A percentile compares a stretch with the other conserved stretches of the same genome.
Conservation (phyloP, 768 basidiomycete genomes). For the Auriculariales sp. region DNA sequence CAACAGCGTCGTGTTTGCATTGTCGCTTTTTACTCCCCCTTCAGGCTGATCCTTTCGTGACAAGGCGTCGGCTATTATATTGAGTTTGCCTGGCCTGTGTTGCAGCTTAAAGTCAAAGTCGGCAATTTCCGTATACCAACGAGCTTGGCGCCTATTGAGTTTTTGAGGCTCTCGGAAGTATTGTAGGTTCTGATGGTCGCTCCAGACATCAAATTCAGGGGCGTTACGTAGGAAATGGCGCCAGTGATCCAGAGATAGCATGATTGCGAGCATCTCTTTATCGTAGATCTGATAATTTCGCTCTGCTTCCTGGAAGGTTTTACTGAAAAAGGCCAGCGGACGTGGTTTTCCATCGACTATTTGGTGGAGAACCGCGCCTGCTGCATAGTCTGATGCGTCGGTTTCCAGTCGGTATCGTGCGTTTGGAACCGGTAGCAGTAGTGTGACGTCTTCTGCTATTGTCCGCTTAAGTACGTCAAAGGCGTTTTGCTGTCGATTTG, state of each 20-base stretch:
- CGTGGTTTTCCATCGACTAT: neutral
- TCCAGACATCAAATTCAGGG: neutral
- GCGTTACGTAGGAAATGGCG: neutral
- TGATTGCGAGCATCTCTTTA: neutral
- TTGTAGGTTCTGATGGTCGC: conserved; percentile 9
- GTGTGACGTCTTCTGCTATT: neutral
- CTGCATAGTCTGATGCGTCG: conserved; percentile 9
- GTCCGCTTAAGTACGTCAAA: conserved; percentile 1
- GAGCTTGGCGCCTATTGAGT: conserved; percentile 13
- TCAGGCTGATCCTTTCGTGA: neutral
- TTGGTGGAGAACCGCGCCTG: conserved; percentile 10
- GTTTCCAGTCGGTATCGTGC: neutral
- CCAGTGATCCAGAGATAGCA: neutral
- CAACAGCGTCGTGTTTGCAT: neutral
- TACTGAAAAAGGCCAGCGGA: neutral
- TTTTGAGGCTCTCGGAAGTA: conserved; percentile 8
- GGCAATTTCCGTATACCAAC: conserved; percentile 12
- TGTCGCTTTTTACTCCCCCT: conserved; percentile 4
- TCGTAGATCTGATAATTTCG: neutral
- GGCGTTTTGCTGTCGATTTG: neutral
- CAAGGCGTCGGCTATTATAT: neutral
- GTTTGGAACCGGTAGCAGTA: neutral
- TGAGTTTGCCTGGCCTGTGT: conserved; percentile 8
- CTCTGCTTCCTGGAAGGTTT: conserved; percentile 2
- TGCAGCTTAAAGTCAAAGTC: conserved; percentile 6